Evolutionary conservation across 495 filamentous ascomycete species (phyloP).

Genomic region (Tuber aestivum): DNA sequence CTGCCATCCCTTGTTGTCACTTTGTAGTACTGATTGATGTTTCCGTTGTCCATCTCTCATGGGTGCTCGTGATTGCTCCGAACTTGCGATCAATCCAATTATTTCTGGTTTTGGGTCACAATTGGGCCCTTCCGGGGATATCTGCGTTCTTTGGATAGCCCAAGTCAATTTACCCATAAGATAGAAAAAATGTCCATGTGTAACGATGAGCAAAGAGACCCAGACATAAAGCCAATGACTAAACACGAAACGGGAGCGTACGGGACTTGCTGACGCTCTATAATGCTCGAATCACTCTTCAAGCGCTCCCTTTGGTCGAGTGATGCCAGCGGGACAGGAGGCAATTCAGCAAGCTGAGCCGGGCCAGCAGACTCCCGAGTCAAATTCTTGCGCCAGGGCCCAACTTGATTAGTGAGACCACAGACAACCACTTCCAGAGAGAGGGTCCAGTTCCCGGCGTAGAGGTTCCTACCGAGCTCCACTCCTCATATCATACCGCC

Average conservation of each 20-base stretch:
- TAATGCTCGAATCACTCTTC: not conserved
- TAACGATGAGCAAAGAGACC: not conserved
- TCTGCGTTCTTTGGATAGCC: not conserved
- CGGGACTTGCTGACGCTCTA: not conserved
- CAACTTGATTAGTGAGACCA: not conserved
- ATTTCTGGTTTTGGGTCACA: not conserved
- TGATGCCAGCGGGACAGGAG: not conserved
- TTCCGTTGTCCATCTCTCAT: not conserved
- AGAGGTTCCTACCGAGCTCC: not conserved
- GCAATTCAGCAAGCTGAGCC: not conserved
- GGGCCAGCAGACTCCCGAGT: not conserved
- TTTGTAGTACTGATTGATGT: not conserved
- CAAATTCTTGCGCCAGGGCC: not conserved
- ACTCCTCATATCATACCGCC: not conserved
- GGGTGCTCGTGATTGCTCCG: not conserved
- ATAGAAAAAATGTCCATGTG: not conserved
- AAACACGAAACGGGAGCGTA: not conserved
- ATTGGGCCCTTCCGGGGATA: not conserved
- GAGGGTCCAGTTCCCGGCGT: not conserved
- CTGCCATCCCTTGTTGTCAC: not conserved
- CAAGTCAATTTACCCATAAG: not conserved
- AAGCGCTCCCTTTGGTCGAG: not conserved
- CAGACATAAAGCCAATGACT: not conserved
- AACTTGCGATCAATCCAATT: not conserved
- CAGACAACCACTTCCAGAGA: not conserved